Evolutionary conservation across 2,329 filamentous ascomycete genomes (phyloP).

Genomic region (Botryosphaeria dothidea): DNA sequence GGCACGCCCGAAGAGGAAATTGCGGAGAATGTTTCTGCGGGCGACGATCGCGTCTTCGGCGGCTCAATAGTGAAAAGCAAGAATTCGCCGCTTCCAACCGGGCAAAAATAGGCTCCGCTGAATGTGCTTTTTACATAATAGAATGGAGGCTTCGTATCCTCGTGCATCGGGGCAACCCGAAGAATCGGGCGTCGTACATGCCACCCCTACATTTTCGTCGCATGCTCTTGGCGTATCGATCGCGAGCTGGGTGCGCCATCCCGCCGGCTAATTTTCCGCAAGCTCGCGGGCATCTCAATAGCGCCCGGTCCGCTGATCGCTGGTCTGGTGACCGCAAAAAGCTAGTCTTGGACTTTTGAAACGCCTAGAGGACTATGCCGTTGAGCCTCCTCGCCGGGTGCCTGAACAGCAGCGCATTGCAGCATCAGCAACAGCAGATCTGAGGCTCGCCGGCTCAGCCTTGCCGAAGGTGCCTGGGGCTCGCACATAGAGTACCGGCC

Average conservation of each 20-base stretch:
- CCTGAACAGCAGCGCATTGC: not conserved
- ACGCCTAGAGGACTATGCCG: no score
- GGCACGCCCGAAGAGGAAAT: not conserved
- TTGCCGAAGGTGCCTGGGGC: not conserved
- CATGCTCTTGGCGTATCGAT: not conserved
- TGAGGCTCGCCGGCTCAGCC: not conserved
- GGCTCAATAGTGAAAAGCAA: no score
- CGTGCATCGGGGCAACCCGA: not conserved
- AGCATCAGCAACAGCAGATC: not conserved
- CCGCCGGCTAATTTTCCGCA: not conserved
- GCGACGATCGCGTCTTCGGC: not conserved
- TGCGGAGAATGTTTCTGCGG: not conserved
- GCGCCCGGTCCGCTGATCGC: slow-evolving; percentile 3
- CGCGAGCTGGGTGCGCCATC: not conserved
- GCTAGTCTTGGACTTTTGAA: not conserved
- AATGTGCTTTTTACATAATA: not conserved
- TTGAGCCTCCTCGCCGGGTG: not conserved
- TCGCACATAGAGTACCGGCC: not conserved
- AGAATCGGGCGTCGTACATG: not conserved
- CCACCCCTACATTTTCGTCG: not conserved
- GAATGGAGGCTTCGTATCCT: not conserved
- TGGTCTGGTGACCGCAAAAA: not conserved
- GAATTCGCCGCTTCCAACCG: no score
- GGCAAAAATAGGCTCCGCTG: not conserved
- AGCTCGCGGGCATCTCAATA: not conserved